phyloP scores from a whole-genome alignment of 2,329 filamentous ascomycete genomes.

The Colletotrichum acutatum region DNA sequence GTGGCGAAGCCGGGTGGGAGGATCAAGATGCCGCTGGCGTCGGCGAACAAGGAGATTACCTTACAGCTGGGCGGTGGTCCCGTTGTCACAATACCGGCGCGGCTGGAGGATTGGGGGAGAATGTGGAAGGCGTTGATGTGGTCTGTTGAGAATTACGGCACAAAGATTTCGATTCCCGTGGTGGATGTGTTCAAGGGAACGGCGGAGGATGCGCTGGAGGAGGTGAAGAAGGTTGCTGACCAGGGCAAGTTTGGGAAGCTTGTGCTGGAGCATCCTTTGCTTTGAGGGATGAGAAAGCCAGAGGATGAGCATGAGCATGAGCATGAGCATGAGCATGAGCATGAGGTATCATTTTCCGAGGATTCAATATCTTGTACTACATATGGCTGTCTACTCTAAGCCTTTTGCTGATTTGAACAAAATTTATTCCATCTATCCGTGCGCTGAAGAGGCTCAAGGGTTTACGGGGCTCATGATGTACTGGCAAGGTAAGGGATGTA shows the following conservation, averaged over 20 bases:
- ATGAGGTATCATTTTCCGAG: too few relatives aligned
- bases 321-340: too few relatives aligned
- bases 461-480: too few relatives aligned
- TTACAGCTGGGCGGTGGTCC: neutral
- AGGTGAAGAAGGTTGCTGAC: neutral
- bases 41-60: neutral
- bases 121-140: slow-evolving; percentile 1
- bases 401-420: too few relatives aligned
- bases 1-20: neutral
- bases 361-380: too few relatives aligned
- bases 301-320: too few relatives aligned
- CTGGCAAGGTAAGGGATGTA: too few relatives aligned
- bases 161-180: neutral
- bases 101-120: neutral
- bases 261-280: neutral
- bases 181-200: neutral
- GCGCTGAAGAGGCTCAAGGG: too few relatives aligned
- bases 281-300: too few relatives aligned
- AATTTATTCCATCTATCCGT: too few relatives aligned
- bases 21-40: slow-evolving; percentile 6
- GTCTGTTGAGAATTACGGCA: neutral
- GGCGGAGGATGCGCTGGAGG: neutral
- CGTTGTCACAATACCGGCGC: neutral
- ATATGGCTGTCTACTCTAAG: too few relatives aligned
- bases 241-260: slow-evolving; percentile 18